A percentile compares a stretch with the other conserved stretches of the same genome.
phyloP scores from a whole-genome alignment of 495 filamentous ascomycete species.

The Niebla homalea region DNA sequence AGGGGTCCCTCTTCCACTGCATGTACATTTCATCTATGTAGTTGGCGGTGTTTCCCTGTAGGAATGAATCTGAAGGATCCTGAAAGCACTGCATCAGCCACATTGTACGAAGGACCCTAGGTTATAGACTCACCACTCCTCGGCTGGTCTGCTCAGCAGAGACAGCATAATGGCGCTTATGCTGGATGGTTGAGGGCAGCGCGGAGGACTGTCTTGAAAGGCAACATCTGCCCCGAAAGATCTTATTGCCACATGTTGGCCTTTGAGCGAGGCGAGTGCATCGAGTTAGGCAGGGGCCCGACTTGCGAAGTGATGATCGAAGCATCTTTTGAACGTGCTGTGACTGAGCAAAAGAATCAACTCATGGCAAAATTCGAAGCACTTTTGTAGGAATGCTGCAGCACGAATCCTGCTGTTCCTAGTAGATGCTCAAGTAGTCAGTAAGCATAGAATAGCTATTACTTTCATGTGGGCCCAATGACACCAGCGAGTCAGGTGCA shows the following conservation, averaged over 20 bases:
- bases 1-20: conserved; percentile 86
- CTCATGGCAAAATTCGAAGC: no score
- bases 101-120: no score
- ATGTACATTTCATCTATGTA: conserved; percentile 99
- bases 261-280: conserved; percentile 1
- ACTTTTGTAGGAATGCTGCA: no score
- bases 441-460: no score
- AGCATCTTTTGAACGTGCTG: conserved; percentile 28
- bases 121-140: conserved; percentile 31
- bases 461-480: no score
- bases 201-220: conserved; percentile 24
- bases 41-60: conserved; percentile 88
- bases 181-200: conserved; percentile 30
- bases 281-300: conserved; percentile 37
- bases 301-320: conserved; percentile 33
- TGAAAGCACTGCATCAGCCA: conserved; percentile 16
- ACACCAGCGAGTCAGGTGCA: no score
- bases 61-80: conserved; percentile 88
- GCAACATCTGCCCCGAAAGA: conserved; percentile 29
- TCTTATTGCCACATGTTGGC: conserved; percentile 7
- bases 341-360: no score
- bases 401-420: no score
- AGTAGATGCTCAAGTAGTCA: no score
- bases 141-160: conserved; percentile 40
- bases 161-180: conserved; percentile 41